Evolutionary conservation across 2,329 filamentous ascomycete genomes (phyloP).

Genomic region (Fusarium sp.): DNA sequence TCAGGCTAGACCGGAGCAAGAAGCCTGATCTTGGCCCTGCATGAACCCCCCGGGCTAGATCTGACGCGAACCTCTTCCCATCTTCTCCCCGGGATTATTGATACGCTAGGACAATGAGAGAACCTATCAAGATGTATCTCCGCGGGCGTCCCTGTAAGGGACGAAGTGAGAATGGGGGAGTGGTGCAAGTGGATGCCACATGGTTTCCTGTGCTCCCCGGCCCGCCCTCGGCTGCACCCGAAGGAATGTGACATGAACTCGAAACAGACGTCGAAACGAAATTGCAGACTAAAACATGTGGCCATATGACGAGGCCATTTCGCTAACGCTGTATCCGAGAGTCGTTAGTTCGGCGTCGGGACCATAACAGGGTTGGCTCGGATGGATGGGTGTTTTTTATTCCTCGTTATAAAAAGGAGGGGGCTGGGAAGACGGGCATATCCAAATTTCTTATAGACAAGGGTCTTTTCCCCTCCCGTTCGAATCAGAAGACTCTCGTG

Average conservation of each 20-base stretch:
- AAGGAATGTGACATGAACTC: constrained; percentile 1
- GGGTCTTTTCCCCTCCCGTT: background rate
- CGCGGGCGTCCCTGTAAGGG: background rate
- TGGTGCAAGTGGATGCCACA: background rate
- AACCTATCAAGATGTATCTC: background rate
- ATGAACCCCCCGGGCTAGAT: background rate
- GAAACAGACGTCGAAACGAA: background rate
- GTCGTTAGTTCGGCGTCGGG: background rate
- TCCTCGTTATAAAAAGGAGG: background rate
- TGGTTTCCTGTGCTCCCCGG: background rate
- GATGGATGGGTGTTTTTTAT: background rate
- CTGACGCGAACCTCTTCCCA: background rate
- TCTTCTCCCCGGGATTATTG: background rate
- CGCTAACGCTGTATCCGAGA: background rate
- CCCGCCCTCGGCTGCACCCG: background rate
- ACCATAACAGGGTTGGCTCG: background rate
- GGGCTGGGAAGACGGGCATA: background rate
- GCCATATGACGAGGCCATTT: background rate
- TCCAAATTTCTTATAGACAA: background rate
- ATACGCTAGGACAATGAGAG: background rate
- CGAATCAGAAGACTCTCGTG: background rate
- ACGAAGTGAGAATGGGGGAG: background rate
- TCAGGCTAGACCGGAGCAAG: background rate
- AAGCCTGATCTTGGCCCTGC: constrained; percentile 1
- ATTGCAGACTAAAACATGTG: background rate